Conservation (phyloP, 306 rosid genomes). For the Quercus robur region DNA sequence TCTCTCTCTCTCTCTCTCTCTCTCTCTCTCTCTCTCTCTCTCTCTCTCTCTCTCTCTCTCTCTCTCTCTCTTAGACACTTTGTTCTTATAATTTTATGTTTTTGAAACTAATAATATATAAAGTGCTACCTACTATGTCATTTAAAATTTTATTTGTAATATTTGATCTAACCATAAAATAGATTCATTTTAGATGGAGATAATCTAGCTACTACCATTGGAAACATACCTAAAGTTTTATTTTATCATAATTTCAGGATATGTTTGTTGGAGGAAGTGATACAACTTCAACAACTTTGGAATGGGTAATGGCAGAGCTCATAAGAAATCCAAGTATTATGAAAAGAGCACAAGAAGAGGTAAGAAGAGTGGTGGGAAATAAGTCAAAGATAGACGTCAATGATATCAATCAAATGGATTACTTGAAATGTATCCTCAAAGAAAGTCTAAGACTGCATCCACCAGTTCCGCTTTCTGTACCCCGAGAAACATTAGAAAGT, state of each 20-base stretch:
- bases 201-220: too few species aligned
- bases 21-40: too few species aligned
- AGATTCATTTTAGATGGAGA: too few species aligned
- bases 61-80: too few species aligned
- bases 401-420: conserved; percentile 27
- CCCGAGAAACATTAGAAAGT: conserved; percentile 15
- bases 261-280: neutral
- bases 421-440: conserved; percentile 26
- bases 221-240: too few species aligned
- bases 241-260: conserved; percentile 8
- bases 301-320: conserved; percentile 36
- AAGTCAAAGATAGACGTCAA: neutral
- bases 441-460: conserved; percentile 31
- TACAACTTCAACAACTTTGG: conserved; percentile 8
- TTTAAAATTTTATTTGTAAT: neutral
- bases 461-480: conserved; percentile 17
- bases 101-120: too few species aligned
- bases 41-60: too few species aligned
- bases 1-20: too few species aligned
- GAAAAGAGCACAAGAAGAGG: conserved; percentile 34
- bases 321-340: conserved; percentile 11
- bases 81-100: too few species aligned
- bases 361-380: conserved; percentile 21
- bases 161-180: too few species aligned
- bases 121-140: too few species aligned